Base-by-base conservation (phyloP, 805 yeast species). In the Lipomyces orientalis region DNA sequence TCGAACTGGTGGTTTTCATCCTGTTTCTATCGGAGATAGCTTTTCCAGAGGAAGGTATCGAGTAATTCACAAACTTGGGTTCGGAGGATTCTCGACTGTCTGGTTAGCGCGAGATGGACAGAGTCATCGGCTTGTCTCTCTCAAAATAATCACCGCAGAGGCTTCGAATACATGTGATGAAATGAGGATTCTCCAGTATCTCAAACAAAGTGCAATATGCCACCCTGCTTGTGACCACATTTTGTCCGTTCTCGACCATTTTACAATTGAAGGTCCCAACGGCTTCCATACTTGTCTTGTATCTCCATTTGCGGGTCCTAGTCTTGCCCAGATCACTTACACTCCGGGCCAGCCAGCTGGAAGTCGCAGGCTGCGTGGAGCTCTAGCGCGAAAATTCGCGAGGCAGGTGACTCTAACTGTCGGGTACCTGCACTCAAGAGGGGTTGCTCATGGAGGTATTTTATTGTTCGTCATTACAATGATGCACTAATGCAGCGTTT, bases 381-480 rank as follows among this genome's bases (percentile, higher is more conserved):
- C 29, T 25, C 16, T 52, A 14, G 33, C 55, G 7, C 55, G 55
- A 52, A 51, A 52, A 22, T 19, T 10, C 31, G 29, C 55, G 29
- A 19, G 19, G 55, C 31, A 52, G 55, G 31, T 52, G 55, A 52
- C 31, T 3, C 55, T 52, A 52, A 14, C 55, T 3, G 14, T 22
- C 5, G 33, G 55, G 12, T 52, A 52, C 12, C 33, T 52, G 33
- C 55, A 19, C 33, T 52, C 55, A 22, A 10, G 4, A 52, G 55
- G 55, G 7, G 31, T 52, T 33, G 55, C 7, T 14, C 55, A 52
- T 29, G 55, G 55, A 52, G 55, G 31, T 52, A 19, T 52, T 19
- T 73, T 78, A 62, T 75, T 60, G 4, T 59, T 52, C 19, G 71
- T 64, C n/a, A 67, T 81, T 0, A 84, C 84, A n/a, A n/a, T n/a